A percentile compares a stretch with the other conserved stretches of the same genome.
Conservation (phyloP, 768 basidiomycete species). For the Naematelia encephala region DNA sequence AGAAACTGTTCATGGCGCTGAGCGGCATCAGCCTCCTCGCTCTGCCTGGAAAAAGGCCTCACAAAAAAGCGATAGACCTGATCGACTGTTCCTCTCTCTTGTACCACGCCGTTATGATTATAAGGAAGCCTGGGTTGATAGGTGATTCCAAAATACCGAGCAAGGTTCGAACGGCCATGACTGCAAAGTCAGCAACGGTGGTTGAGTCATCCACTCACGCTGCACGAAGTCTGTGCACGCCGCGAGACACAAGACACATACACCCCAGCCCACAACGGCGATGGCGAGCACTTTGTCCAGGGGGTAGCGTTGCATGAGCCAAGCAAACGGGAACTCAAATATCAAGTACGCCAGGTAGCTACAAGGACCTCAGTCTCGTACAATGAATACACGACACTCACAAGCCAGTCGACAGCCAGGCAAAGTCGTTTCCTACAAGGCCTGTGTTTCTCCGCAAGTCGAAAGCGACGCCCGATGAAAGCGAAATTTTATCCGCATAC, state of each 20-base stretch:
- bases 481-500: slow-evolving; percentile 26
- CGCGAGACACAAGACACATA: slow-evolving; percentile 17
- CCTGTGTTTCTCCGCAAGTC: slow-evolving; percentile 9
- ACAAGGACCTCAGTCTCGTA: background rate
- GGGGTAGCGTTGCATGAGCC: slow-evolving; percentile 22
- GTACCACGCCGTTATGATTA: slow-evolving; percentile 11
- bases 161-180: slow-evolving; percentile 7
- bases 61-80: slow-evolving; percentile 6
- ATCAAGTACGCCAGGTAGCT: slow-evolving; percentile 22
- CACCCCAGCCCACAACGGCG: slow-evolving; percentile 19
- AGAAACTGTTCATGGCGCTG: slow-evolving; percentile 26
- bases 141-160: slow-evolving; percentile 10
- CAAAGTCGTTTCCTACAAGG: slow-evolving; percentile 21
- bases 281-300: slow-evolving; percentile 19
- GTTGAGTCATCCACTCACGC: slow-evolving; percentile 1
- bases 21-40: too few species aligned
- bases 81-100: slow-evolving; percentile 2
- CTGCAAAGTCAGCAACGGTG: too few species aligned
- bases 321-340: slow-evolving; percentile 21
- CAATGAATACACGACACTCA: background rate
- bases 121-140: slow-evolving; percentile 7
- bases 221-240: slow-evolving; percentile 15
- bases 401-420: slow-evolving; percentile 24
- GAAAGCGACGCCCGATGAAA: slow-evolving; percentile 20
- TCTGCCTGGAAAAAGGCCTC: too few species aligned